Evolutionary conservation across 202 grass and related monocot species (phyloP), one percentile per base, ranked within the genome.

Genomic region (Carex arenaria): DNA sequence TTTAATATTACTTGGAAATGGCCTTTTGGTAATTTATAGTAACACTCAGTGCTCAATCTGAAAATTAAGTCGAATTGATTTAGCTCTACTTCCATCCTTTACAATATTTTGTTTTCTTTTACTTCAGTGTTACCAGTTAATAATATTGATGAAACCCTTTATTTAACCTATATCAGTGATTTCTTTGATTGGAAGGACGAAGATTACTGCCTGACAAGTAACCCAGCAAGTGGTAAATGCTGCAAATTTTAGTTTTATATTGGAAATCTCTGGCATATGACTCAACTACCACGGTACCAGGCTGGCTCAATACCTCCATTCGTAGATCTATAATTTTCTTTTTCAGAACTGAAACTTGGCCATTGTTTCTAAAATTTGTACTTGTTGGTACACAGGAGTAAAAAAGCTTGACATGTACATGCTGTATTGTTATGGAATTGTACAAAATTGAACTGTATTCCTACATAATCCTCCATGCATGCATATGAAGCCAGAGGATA

Each of bases 111-210:
- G 70, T 74, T 53, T 53, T 13, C 1, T 31, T 30, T 53, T 76
- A 17, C 3, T 22, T 56, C 32, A 18, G n/a, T 55, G 14, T 72
- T 71, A 26, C 42, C 19, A 72, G 72, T 55, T 55, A 76, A 31
- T 38, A 59, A 34, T 78, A 59, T 15, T 78, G 15, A 57, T 77
- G n/a, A 34, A 56, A 77, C 15, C 28, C 23, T 77, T 61, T 60
- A 20, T 78, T 78, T 59, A 38, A 76, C 9, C 30, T 78, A 38
- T 20, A 13, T 3, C 77, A 89, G 88, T 80, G 80, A 86, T 80
- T 67, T 81, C 65, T 89, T 84, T 80, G 84, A 86, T 59, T 80
- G 84, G 84, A 80, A 80, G 78, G 72, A 81, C 10, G 84, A 74
- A 67, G 84, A 86, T 45, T 80, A 18, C 51, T 67, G 52, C 78